phyloP scores from a whole-genome alignment of 345 rosid genomes.

The Heritiera fomes region DNA sequence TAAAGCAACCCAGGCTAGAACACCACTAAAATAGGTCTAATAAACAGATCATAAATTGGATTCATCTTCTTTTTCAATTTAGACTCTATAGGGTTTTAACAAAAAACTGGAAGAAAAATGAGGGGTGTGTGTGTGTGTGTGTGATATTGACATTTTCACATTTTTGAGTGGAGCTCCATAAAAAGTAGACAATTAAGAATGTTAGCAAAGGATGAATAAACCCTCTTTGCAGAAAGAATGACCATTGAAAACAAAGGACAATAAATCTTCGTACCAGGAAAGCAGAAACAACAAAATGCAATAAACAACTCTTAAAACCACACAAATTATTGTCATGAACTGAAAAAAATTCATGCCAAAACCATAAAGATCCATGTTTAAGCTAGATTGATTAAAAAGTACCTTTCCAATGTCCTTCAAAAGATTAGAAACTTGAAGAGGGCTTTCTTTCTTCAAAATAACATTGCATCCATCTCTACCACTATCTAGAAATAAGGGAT shows the following conservation, averaged over 20 bases:
- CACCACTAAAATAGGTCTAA: too few relatives aligned
- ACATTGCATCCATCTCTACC: constrained; percentile 14
- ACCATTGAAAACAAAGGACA: background rate
- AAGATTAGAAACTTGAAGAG: constrained; percentile 15
- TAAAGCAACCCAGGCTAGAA: too few relatives aligned
- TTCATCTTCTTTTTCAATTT: too few relatives aligned
- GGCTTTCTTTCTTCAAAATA: constrained; percentile 43
- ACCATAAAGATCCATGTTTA: background rate
- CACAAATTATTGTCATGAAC: background rate
- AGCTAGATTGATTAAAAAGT: constrained; percentile 15
- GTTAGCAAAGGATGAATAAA: too few relatives aligned
- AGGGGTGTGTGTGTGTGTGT: too few relatives aligned
- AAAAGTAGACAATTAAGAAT: too few relatives aligned
- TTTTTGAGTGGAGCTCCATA: too few relatives aligned
- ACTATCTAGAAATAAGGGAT: background rate
- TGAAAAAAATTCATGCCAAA: background rate
- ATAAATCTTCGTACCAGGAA: background rate
- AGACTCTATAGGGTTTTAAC: too few relatives aligned
- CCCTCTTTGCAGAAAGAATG: background rate
- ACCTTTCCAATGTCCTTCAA: constrained; percentile 33
- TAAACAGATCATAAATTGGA: too few relatives aligned
- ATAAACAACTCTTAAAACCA: background rate
- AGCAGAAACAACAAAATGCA: background rate
- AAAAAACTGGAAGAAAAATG: too few relatives aligned
- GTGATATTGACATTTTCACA: too few relatives aligned